Conservation (phyloP, 2,329 filamentous ascomycete genomes). For the Cladosporium sp. region DNA sequence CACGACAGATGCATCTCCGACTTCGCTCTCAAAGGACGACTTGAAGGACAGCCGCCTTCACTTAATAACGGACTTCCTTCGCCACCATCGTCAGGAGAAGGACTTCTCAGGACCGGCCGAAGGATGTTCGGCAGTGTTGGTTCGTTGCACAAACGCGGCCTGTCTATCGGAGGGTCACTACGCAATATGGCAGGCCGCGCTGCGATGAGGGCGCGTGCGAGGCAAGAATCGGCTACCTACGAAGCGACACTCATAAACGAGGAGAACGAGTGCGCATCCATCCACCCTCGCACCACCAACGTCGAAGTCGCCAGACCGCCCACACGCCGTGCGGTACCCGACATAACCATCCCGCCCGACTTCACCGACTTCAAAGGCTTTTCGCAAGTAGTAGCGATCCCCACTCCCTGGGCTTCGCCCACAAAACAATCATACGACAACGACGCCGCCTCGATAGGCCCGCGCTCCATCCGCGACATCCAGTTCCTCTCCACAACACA, state of each 20-base stretch:
- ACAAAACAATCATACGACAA: neutral
- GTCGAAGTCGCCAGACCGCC: slow-evolving; percentile 4
- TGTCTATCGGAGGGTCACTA: slow-evolving; percentile 3
- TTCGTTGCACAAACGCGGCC: neutral
- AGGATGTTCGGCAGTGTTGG: slow-evolving; percentile 18
- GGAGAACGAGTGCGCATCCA: slow-evolving; percentile 5
- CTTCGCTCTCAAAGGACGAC: slow-evolving; percentile 32
- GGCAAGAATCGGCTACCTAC: slow-evolving; percentile 10
- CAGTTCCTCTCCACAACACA: slow-evolving; percentile 21
- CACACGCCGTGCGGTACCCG: slow-evolving; percentile 5
- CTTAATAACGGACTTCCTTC: neutral
- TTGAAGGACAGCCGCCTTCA: slow-evolving; percentile 26
- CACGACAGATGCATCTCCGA: slow-evolving; percentile 37
- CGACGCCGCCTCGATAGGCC: slow-evolving; percentile 15
- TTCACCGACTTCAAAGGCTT: slow-evolving; percentile 1
- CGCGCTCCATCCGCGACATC: slow-evolving; percentile 13
- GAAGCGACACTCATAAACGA: slow-evolving; percentile 16
- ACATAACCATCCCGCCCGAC: neutral
- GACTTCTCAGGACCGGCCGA: neutral
- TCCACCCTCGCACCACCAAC: slow-evolving; percentile 5
- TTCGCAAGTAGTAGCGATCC: slow-evolving; percentile 16
- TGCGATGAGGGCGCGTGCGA: slow-evolving; percentile 4
- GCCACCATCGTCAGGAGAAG: slow-evolving; percentile 5
- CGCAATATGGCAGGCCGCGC: slow-evolving; percentile 16
- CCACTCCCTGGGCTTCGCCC: slow-evolving; percentile 8